Evolutionary conservation across 225 moss, liverwort and hornwort genomes (phyloP).

Genomic region (Lunularia cruciata): DNA sequence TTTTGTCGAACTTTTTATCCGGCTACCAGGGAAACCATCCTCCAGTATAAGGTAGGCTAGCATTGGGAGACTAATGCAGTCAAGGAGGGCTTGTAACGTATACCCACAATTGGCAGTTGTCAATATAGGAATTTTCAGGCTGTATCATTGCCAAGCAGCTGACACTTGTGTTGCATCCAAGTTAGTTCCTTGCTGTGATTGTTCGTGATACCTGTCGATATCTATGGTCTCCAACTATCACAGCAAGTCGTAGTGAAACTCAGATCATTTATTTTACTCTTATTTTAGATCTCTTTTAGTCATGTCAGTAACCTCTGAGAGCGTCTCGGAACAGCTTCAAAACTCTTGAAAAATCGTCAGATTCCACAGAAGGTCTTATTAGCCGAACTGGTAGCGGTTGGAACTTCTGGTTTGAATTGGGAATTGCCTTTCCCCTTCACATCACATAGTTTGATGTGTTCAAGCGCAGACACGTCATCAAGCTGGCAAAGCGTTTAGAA

Average conservation of each 20-base stretch:
- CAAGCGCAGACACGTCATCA: not conserved
- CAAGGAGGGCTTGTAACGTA: slow-evolving; percentile 32
- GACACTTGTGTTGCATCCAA: slow-evolving; percentile 7
- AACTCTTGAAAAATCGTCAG: not conserved
- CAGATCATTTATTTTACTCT: not conserved
- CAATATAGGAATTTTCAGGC: slow-evolving; percentile 20
- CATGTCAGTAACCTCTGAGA: not conserved
- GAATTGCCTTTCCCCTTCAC: not conserved
- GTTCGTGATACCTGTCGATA: not conserved
- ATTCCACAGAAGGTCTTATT: not conserved
- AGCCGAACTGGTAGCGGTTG: not conserved
- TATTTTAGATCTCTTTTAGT: not conserved
- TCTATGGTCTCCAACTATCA: slow-evolving; percentile 1
- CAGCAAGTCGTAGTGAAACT: not conserved
- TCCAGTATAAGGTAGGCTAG: slow-evolving; percentile 9
- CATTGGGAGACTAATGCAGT: slow-evolving; percentile 16
- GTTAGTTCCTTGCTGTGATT: slow-evolving; percentile 9
- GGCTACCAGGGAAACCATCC: slow-evolving; percentile 14
- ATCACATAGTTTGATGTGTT: not conserved
- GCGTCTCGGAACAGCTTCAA: not conserved
- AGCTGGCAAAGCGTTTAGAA: not conserved
- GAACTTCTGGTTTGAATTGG: no score
- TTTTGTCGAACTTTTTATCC: slow-evolving; percentile 13
- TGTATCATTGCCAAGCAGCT: slow-evolving; percentile 9
- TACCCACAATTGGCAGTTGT: slow-evolving; percentile 25